Evolutionary conservation across 176 grass and related monocot genomes (phyloP).

Genomic region (Zea luxurians): DNA sequence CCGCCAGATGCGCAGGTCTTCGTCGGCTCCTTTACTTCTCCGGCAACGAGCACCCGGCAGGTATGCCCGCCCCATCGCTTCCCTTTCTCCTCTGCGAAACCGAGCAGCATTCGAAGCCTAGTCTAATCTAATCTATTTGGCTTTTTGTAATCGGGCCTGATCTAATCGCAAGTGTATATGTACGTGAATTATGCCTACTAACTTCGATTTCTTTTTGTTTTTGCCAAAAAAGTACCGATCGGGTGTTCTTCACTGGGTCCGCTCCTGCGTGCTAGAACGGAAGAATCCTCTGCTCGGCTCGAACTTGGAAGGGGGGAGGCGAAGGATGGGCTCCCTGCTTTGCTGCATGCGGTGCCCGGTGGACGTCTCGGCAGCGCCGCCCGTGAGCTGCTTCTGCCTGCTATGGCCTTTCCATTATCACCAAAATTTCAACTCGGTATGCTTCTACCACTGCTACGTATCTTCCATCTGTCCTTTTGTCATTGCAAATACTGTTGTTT

Average conservation of each 20-base stretch:
- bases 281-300: not conserved
- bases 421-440: constrained; percentile 35
- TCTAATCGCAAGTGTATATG: not conserved
- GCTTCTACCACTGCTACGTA: not conserved
- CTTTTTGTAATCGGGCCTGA: not conserved
- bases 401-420: constrained; percentile 40
- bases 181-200: not conserved
- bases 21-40: not conserved
- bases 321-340: constrained; percentile 53
- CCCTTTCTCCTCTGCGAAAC: not conserved
- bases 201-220: not conserved
- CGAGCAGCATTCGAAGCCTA: not conserved
- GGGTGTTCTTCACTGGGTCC: not conserved
- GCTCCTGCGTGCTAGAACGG: not conserved
- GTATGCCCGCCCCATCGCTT: not conserved
- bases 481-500: not conserved
- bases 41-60: not conserved
- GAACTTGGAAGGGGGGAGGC: not conserved
- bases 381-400: constrained; percentile 46
- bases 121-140: not conserved
- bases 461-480: not conserved
- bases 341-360: constrained; percentile 51
- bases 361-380: not conserved
- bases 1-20: not conserved
- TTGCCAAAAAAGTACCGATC: not conserved